phyloP scores from a whole-genome alignment of 2,329 filamentous ascomycete species.

The Epichloe glyceriae region DNA sequence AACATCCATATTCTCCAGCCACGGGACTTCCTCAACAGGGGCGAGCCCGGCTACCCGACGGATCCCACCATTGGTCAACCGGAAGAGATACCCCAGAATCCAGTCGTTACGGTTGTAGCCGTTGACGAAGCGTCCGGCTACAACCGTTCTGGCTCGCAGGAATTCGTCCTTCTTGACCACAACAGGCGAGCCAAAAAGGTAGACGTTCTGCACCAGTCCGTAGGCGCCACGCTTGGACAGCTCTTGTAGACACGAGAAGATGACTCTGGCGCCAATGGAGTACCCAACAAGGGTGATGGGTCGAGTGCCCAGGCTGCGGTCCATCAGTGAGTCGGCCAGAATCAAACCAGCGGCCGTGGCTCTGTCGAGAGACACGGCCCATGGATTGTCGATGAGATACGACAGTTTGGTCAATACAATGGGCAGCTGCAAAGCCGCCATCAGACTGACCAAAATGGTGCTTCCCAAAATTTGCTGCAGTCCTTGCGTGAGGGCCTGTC shows the following conservation, averaged over 20 bases:
- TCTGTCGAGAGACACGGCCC: slow-evolving; percentile 89
- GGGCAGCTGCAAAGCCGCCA: slow-evolving; percentile 87
- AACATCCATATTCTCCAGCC: slow-evolving; percentile 80
- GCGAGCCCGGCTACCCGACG: slow-evolving; percentile 76
- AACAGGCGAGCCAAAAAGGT: slow-evolving; percentile 82
- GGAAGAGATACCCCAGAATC: slow-evolving; percentile 94
- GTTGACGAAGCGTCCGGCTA: slow-evolving; percentile 87
- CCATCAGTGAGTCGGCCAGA: slow-evolving; percentile 84
- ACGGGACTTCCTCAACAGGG: slow-evolving; percentile 60
- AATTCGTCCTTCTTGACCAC: slow-evolving; percentile 90
- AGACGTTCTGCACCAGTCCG: slow-evolving; percentile 87
- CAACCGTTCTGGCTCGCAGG: slow-evolving; percentile 64
- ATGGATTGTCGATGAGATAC: slow-evolving; percentile 96
- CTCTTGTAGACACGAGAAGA: slow-evolving; percentile 83
- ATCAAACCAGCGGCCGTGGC: slow-evolving; percentile 83
- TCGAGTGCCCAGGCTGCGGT: slow-evolving; percentile 78
- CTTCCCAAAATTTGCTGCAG: slow-evolving; percentile 89
- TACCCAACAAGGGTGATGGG: slow-evolving; percentile 92
- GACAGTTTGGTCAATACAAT: slow-evolving; percentile 85
- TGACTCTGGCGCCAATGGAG: slow-evolving; percentile 81
- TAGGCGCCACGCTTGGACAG: slow-evolving; percentile 71
- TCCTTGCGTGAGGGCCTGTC: slow-evolving; percentile 80
- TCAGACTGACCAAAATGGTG: slow-evolving; percentile 76
- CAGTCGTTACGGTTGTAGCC: slow-evolving; percentile 92
- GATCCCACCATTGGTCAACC: slow-evolving; percentile 84